Evolutionary conservation across 2,329 filamentous ascomycete genomes (phyloP).

Genomic region (Cytospora chrysosperma): DNA sequence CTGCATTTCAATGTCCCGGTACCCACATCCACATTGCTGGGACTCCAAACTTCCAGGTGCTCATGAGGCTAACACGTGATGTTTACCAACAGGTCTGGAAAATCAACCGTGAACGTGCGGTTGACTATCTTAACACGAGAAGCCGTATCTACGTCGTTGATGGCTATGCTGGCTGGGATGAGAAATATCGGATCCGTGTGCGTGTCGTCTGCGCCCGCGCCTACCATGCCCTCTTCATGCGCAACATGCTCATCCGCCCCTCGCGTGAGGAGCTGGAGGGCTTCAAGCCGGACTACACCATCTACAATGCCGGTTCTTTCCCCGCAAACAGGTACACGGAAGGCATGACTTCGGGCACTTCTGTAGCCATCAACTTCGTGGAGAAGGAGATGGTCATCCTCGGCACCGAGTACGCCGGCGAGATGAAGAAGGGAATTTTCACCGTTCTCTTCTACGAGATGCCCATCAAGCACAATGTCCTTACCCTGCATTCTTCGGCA

Average conservation of each 20-base stretch:
- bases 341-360: slow-evolving; percentile 98
- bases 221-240: slow-evolving; percentile 99
- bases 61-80: slow-evolving; percentile 32
- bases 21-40: background rate
- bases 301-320: slow-evolving; percentile 99
- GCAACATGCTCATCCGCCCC: slow-evolving; percentile 99
- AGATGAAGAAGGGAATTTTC: slow-evolving; percentile 99
- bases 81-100: slow-evolving; percentile 77
- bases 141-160: slow-evolving; percentile 99
- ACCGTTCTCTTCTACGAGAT: slow-evolving; percentile 99
- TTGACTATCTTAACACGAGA: slow-evolving; percentile 98
- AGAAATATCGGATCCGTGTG: slow-evolving; percentile 96
- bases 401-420: slow-evolving; percentile 95
- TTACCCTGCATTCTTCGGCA: slow-evolving; percentile 96
- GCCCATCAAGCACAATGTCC: slow-evolving; percentile 98
- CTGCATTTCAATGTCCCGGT: slow-evolving; percentile 2
- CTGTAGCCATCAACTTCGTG: slow-evolving; percentile 97
- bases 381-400: slow-evolving; percentile 99
- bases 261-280: slow-evolving; percentile 86
- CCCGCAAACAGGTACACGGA: slow-evolving; percentile 97
- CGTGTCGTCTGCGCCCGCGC: slow-evolving; percentile 97
- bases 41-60: background rate
- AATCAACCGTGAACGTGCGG: slow-evolving; percentile 97
- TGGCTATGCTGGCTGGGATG: slow-evolving; percentile 96
- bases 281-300: slow-evolving; percentile 99